phyloP scores from a whole-genome alignment of 1,139 yeast genomes.

The Kurtzmaniella quercitrusa region DNA sequence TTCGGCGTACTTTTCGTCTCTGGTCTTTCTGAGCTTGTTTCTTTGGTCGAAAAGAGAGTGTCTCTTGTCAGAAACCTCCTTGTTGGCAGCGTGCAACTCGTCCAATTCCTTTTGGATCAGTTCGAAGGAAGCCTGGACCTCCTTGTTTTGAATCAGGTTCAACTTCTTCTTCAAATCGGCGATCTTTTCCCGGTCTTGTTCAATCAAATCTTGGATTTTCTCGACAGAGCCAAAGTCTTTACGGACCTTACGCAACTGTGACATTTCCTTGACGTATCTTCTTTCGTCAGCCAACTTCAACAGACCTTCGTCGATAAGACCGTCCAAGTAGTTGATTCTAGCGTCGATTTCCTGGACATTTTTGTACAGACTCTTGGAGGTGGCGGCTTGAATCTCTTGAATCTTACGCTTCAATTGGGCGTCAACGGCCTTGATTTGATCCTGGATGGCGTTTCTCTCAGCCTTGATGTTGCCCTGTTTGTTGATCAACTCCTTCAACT shows the following conservation, averaged over 20 bases:
- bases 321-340: conserved; percentile 67
- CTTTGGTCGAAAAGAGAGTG: conserved; percentile 62
- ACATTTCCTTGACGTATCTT: conserved; percentile 79
- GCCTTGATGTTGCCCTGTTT: conserved; percentile 70
- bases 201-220: conserved; percentile 74
- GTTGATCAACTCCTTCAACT: conserved; percentile 58
- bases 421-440: conserved; percentile 72
- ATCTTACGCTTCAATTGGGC: conserved; percentile 70
- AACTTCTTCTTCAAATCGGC: conserved; percentile 69
- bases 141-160: conserved; percentile 59
- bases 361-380: conserved; percentile 69
- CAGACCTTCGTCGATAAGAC: conserved; percentile 71
- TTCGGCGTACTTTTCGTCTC: conserved; percentile 61
- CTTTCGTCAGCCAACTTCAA: conserved; percentile 91
- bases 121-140: conserved; percentile 57
- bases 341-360: conserved; percentile 74
- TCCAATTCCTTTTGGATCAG: conserved; percentile 60
- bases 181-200: conserved; percentile 73
- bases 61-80: conserved; percentile 64
- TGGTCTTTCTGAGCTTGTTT: conserved; percentile 61
- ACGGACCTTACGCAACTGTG: conserved; percentile 73
- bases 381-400: conserved; percentile 66
- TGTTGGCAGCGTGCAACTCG: conserved; percentile 54
- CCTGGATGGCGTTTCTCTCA: conserved; percentile 64
- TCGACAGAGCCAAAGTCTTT: conserved; percentile 76